Percentiles rank a stretch among this genome's conserved stretches.
phyloP scores from a whole-genome alignment of 192 early-diverging fungal genomes.

The Coemansia sp. region DNA sequence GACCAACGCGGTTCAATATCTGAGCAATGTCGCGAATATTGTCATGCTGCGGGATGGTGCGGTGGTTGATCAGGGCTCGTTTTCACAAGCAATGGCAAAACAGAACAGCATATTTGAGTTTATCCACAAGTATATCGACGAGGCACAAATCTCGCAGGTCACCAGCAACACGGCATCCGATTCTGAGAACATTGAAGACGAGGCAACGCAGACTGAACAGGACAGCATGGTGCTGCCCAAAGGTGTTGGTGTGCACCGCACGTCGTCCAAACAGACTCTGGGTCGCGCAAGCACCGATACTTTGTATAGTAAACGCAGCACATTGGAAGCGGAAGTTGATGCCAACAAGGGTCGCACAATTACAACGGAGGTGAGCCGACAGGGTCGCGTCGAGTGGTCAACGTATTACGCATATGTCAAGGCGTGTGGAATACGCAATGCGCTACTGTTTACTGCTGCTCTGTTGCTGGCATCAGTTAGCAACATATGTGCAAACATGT shows the following conservation, averaged over 20 bases:
- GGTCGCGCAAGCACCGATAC: neutral
- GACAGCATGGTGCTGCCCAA: neutral
- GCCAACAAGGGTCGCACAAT: neutral
- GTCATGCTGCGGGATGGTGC: constrained; percentile 35
- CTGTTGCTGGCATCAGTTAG: neutral
- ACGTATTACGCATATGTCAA: neutral
- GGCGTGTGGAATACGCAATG: neutral
- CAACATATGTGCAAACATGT: neutral
- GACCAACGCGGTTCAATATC: constrained; percentile 58
- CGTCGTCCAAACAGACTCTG: neutral
- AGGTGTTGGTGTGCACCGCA: neutral
- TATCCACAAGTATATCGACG: constrained; percentile 4
- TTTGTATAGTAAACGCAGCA: neutral
- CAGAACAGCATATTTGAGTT: neutral
- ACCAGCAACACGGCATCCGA: too few species aligned
- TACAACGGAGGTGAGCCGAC: neutral
- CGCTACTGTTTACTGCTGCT: neutral
- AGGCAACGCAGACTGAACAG: too few species aligned
- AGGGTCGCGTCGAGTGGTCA: neutral
- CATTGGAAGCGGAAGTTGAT: neutral
- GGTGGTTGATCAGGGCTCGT: constrained; percentile 3
- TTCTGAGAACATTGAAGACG: neutral
- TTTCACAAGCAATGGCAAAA: neutral
- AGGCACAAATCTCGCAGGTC: too few species aligned
- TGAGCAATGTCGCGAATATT: constrained; percentile 50